Evolutionary conservation across 2,329 filamentous ascomycete genomes (phyloP).

Genomic region (Fusarium azukiicola): DNA sequence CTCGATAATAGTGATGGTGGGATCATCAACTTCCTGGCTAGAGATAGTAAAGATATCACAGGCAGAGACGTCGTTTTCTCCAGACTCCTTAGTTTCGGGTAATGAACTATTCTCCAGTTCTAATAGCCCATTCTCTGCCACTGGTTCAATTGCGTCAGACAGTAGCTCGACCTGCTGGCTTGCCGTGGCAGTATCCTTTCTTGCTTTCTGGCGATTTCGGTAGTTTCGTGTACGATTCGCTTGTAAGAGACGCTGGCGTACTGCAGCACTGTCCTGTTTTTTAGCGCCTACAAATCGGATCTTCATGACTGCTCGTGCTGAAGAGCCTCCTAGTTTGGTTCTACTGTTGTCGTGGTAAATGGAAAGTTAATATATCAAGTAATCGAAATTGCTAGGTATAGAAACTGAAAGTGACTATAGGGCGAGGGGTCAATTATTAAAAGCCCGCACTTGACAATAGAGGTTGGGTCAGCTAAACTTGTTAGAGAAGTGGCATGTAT

Average conservation of each 20-base stretch:
- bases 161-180: constrained; percentile 2
- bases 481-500: too few species aligned
- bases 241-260: constrained; percentile 8
- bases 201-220: constrained; percentile 10
- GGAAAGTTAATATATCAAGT: neutral
- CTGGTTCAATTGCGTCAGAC: neutral
- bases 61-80: neutral
- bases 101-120: neutral
- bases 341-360: neutral
- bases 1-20: neutral
- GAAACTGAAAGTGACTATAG: neutral
- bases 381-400: neutral
- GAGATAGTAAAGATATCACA: neutral
- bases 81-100: neutral
- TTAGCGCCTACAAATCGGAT: constrained; percentile 4
- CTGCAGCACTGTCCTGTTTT: constrained; percentile 4
- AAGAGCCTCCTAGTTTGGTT: neutral
- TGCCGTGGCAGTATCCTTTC: neutral
- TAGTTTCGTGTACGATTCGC: neutral
- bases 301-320: neutral
- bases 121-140: neutral
- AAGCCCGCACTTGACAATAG: neutral
- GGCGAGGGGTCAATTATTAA: neutral
- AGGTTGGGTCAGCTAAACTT: neutral
- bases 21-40: constrained; percentile 4